These are phyloP conservation scores for Trichocomaceae sp. DNA, from an alignment of 2,329 filamentous ascomycete species.

Conservation along the genomic window DNA sequence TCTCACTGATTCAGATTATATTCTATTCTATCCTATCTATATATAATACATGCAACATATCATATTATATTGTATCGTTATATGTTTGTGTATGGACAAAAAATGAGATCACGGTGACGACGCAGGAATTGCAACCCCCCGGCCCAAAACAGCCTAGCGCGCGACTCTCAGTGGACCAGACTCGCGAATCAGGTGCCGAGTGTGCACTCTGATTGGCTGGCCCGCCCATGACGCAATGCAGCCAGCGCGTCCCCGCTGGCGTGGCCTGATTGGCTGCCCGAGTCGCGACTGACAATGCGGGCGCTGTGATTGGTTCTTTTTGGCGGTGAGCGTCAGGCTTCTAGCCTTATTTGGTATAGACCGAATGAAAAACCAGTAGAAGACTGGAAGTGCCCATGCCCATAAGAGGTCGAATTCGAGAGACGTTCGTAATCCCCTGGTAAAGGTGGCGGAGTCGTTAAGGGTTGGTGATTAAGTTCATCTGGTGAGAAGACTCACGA, in stretches of 20 bases:
- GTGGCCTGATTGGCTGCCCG: not conserved
- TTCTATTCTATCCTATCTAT: too few species aligned
- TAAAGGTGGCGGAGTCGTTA: too few species aligned
- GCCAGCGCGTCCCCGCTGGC: not conserved
- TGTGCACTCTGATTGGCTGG: not conserved
- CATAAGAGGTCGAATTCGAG: too few species aligned
- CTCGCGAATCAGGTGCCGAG: not conserved
- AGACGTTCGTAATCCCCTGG: too few species aligned
- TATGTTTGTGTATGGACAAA: not conserved
- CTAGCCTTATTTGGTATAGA: too few species aligned
- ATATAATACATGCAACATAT: too few species aligned
- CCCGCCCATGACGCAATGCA: slow-evolving; percentile 4
- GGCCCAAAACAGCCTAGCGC: not conserved
- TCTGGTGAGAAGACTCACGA: too few species aligned
- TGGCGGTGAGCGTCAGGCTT: not conserved
- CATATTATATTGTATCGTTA: too few species aligned
- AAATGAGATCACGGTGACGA: slow-evolving; percentile 37
- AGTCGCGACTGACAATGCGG: not conserved
- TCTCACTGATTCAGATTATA: too few species aligned
- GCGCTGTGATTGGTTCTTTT: not conserved
- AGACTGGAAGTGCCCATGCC: too few species aligned
- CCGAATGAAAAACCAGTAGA: too few species aligned
- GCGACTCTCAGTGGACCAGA: not conserved
- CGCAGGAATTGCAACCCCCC: slow-evolving; percentile 15
- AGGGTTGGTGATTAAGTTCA: too few species aligned